phyloP scores from a whole-genome alignment of 768 basidiomycete genomes.

The Leccinum truebloodii region DNA sequence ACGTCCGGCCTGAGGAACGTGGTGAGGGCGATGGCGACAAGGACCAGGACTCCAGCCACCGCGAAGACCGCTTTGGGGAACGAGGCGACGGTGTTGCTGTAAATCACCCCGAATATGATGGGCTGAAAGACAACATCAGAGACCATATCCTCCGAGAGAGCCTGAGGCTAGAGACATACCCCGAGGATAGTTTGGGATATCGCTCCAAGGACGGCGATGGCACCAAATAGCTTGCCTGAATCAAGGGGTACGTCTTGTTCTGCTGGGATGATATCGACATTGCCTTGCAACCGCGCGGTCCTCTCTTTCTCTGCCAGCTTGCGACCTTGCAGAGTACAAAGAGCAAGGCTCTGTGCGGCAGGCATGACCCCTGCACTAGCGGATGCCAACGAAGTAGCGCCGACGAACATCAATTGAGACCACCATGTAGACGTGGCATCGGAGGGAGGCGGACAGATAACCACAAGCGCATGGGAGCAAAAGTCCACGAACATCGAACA shows the following conservation, averaged over 20 bases:
- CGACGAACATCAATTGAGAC: constrained; percentile 52
- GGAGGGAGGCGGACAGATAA: constrained; percentile 51
- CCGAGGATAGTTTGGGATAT: constrained; percentile 62
- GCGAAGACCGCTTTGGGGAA: constrained; percentile 72
- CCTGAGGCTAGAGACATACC: constrained; percentile 28
- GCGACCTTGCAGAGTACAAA: constrained; percentile 54
- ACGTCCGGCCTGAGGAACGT: constrained; percentile 40
- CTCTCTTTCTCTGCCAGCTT: constrained; percentile 36
- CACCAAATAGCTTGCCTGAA: constrained; percentile 66
- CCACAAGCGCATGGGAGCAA: constrained; percentile 61
- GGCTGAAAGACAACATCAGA: constrained; percentile 46
- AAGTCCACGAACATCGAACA: constrained; percentile 69
- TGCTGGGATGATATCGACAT: background rate
- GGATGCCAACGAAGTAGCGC: constrained; percentile 59
- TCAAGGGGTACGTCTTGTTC: constrained; percentile 37
- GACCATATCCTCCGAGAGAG: constrained; percentile 10
- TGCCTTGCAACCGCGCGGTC: constrained; percentile 26
- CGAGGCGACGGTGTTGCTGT: constrained; percentile 59
- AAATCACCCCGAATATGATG: constrained; percentile 65
- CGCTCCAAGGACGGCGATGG: constrained; percentile 39
- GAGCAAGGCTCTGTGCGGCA: constrained; percentile 69
- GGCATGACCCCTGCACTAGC: constrained; percentile 72
- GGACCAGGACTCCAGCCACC: constrained; percentile 56
- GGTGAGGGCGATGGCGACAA: constrained; percentile 49
- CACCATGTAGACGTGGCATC: constrained; percentile 18